Base-by-base conservation (phyloP, 331 rosid species). In the Dryas integrifolia region DNA sequence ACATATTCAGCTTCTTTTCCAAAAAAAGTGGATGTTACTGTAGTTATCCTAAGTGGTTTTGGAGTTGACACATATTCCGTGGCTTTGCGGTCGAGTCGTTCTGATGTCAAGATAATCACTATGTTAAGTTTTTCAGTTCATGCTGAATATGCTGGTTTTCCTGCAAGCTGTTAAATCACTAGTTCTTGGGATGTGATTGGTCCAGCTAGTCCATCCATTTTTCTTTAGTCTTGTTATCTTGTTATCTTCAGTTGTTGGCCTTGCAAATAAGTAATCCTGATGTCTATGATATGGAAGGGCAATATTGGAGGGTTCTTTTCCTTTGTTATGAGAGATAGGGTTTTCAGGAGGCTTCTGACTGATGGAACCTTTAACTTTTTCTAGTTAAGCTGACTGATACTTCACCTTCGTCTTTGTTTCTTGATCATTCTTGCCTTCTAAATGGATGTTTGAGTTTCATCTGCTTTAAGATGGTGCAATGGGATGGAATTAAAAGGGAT, bases 361-460 rank as follows among this genome's bases (percentile, higher is more conserved):
- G 15, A 38, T 80, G 82, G 72, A 61, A 52, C 61, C 14, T 61
- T 43, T 70, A 65, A 57, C 81, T 49, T 38, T 80, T 46, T 67
- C 59, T 73, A 60, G 48, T 70, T 72, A 57, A 49, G 79, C 63
- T 64, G 74, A 68, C 65, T 79, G 73, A 59, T 68, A 12, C 64
- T 38, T 72, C 70, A 40, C 83, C 69, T 72, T 59, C 48, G 16
- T 49, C 70, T 72, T 69, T 64, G 48, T 76, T 78, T 70, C 52
- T 52, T 60, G 72, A 73, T 66, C 66, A 65, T 83, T 51, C 61
- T 48, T 61, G 65, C 79, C 68, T 69, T 78, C 80, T 71, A 66
- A 71, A 55, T 65, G 67, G 75, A 78, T 77, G 77, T 58, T 70
- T 58, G 61, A 44, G 69, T 43, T 41, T 69, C 63, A 6, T 69